Evolutionary conservation across 768 basidiomycete species (phyloP).

Genomic region (Kondoa malvinella): DNA sequence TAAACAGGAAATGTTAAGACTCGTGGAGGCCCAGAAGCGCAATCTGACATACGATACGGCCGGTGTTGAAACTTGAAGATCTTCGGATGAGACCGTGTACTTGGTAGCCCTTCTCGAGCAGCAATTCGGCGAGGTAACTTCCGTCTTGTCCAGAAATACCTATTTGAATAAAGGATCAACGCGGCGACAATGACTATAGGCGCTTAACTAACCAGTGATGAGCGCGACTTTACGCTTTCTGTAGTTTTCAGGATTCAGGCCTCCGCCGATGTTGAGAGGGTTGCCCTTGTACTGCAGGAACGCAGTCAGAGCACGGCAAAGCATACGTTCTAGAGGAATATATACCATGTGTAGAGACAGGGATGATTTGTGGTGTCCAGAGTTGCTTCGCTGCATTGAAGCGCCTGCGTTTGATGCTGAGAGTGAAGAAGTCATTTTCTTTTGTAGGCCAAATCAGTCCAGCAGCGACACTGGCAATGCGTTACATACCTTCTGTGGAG

Average conservation of each 20-base stretch:
- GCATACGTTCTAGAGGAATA: neutral
- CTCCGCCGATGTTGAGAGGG: slow-evolving; percentile 11
- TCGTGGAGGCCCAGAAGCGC: slow-evolving; percentile 78
- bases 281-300: neutral
- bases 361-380: slow-evolving; percentile 1
- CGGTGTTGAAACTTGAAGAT: slow-evolving; percentile 95
- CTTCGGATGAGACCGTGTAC: slow-evolving; percentile 54
- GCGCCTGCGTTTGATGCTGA: neutral
- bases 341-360: neutral
- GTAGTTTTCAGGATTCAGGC: slow-evolving; percentile 45
- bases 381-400: neutral
- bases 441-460: too few species aligned
- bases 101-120: slow-evolving; percentile 35
- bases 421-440: neutral
- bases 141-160: slow-evolving; percentile 95
- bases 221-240: slow-evolving; percentile 81
- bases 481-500: too few species aligned
- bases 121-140: slow-evolving; percentile 62
- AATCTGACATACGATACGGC: slow-evolving; percentile 81
- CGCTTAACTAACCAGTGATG: slow-evolving; percentile 64
- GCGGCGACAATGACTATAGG: neutral
- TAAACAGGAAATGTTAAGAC: slow-evolving; percentile 26
- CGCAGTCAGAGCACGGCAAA: neutral
- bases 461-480: too few species aligned
- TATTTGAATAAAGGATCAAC: slow-evolving; percentile 29